These are phyloP conservation scores for Fraxinus albicans DNA, from an alignment of 305 asterid species.

Conservation along the genomic window DNA sequence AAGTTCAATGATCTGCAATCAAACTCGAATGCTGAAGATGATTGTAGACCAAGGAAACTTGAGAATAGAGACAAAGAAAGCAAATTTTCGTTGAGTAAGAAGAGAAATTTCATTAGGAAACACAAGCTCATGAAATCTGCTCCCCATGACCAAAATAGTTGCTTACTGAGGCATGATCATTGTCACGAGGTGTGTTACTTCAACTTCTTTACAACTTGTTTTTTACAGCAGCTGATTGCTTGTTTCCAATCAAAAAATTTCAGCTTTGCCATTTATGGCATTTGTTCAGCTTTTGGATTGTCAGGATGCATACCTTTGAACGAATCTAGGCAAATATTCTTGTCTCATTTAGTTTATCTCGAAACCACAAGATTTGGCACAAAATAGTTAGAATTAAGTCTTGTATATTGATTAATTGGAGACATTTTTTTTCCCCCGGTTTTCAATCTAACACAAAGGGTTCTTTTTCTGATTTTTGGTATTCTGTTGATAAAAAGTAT, in stretches of 20 bases:
- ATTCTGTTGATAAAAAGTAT: neutral
- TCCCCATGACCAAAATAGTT: conserved; percentile 37
- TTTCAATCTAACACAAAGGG: conserved; percentile 8
- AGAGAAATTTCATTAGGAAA: conserved; percentile 46
- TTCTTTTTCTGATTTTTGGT: neutral
- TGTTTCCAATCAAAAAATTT: neutral
- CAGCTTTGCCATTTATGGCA: neutral
- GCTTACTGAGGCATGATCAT: conserved; percentile 28
- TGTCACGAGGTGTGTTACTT: conserved; percentile 42
- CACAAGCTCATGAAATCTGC: conserved; percentile 41
- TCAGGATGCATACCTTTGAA: neutral
- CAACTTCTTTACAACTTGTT: conserved; percentile 8
- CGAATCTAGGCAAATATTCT: neutral
- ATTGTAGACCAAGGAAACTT: conserved; percentile 31
- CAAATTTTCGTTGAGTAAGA: conserved; percentile 41
- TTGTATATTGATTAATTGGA: neutral
- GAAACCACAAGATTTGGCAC: neutral
- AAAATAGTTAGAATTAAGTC: neutral
- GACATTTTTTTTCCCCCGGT: neutral
- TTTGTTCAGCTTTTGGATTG: neutral
- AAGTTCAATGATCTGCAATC: conserved; percentile 44
- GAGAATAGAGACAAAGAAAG: conserved; percentile 39
- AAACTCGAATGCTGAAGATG: conserved; percentile 29
- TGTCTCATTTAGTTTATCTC: neutral
- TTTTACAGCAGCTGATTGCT: neutral